Evolutionary conservation across 164 flowering plant genomes (phyloP).

Genomic region (Aristolochia fimbriata): DNA sequence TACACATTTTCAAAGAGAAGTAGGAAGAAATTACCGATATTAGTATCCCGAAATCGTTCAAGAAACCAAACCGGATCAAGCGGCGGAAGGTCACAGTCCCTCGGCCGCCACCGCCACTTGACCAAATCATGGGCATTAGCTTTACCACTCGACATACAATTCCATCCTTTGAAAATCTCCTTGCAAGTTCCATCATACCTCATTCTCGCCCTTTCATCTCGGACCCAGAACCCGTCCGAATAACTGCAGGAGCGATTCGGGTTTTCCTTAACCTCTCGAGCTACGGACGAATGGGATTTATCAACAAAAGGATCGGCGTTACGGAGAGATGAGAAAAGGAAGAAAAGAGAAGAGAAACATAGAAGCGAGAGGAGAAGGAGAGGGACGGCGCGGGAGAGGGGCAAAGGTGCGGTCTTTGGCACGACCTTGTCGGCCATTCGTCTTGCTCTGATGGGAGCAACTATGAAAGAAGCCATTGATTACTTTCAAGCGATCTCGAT

Average conservation of each 20-base stretch:
- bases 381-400: conserved; percentile 25
- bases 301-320: conserved; percentile 7
- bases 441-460: too few relatives aligned
- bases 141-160: conserved; percentile 56
- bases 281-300: background rate
- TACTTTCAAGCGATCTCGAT: too few relatives aligned
- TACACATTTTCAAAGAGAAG: too few relatives aligned
- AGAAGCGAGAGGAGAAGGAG: conserved; percentile 39
- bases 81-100: conserved; percentile 44
- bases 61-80: conserved; percentile 69
- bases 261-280: background rate
- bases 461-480: too few relatives aligned
- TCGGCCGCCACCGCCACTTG: conserved; percentile 82
- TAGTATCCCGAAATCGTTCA: conserved; percentile 40
- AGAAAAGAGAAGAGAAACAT: conserved; percentile 34
- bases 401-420: conserved; percentile 21
- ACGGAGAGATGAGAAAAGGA: conserved; percentile 36
- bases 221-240: conserved; percentile 75
- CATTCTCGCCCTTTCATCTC: conserved; percentile 32
- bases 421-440: background rate
- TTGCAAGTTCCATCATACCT: conserved; percentile 71
- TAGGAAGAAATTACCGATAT: conserved; percentile 43
- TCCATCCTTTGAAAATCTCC: conserved; percentile 98
- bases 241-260: conserved; percentile 29
- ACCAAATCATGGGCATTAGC: conserved; percentile 45